Base-by-base conservation (phyloP, 306 rosid genomes). In the Vigna reflexopilosa region DNA sequence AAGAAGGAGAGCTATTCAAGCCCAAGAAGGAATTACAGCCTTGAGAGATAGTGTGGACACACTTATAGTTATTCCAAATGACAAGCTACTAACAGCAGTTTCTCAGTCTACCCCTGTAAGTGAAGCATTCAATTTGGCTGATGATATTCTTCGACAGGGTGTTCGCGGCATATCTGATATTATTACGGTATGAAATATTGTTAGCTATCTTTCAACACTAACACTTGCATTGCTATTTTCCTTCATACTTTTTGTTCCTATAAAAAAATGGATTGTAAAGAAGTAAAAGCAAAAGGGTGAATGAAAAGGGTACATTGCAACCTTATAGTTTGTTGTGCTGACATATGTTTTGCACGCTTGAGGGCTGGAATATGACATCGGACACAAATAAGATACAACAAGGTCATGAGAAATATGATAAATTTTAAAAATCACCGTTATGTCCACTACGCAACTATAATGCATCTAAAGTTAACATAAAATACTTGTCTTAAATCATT, bases 11-110 rank as follows among this genome's bases (percentile, higher is more conserved):
- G 91, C 97, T 62, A 91, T 92, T 83, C 97, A 92, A 85, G 97
- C 97, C 19, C 97, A 92, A 85, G 97, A 92, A 87, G 97, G 97
- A 76, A 90, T 90, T 76, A 91, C 97, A 56, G 96, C 97, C 77
- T 82, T 92, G 76, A 87, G 97, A 82, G 97, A 90, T 64, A 90
- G 82, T 73, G 97, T 92, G 66, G 97, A 92, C 85, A 92, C 97
- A 0, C 88, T 92, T 51, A 90, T 92, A 81, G 93, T 92, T 80
- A 92, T 92, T 87, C 97, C 97, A 30, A 92, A 92, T 74, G 97
- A 92, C 92, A 92, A 92, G 88, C 75, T 92, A 69, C 89, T 92
- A 81, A 92, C 91, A 14, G 97, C 97, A 65, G 97, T 92, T 81
- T 87, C 97, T 59, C 92, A 83, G 50, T 88, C 97, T 55, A 92